Conservation (phyloP, 129 eudicot genomes). For the Flaveria ramosissima region DNA sequence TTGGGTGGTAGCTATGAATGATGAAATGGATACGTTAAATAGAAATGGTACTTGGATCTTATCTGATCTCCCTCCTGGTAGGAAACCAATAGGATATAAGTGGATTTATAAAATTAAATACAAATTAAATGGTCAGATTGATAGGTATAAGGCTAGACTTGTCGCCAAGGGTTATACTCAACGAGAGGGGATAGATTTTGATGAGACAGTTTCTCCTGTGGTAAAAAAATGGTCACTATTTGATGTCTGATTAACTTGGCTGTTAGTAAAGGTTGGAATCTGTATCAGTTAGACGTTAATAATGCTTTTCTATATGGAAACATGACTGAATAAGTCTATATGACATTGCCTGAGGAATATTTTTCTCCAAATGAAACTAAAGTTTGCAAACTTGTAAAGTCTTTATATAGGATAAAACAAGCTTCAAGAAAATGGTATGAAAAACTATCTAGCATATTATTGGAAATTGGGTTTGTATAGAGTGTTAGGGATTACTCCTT, state of each 20-base stretch:
- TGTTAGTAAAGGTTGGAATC: neutral
- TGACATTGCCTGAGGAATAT: too few species aligned
- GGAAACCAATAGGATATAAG: neutral
- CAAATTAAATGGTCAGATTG: neutral
- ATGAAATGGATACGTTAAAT: neutral
- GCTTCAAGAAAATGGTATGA: too few species aligned
- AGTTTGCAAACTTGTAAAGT: too few species aligned
- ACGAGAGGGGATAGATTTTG: neutral
- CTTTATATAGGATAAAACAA: too few species aligned
- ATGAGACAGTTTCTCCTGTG: neutral
- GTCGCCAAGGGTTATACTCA: neutral
- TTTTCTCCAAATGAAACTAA: too few species aligned
- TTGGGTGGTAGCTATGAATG: neutral
- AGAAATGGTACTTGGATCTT: neutral
- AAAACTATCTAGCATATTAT: too few species aligned
- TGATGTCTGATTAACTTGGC: neutral
- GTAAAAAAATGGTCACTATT: neutral
- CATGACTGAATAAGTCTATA: too few species aligned
- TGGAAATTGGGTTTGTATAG: too few species aligned
- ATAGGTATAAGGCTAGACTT: neutral
- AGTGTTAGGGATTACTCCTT: too few species aligned
- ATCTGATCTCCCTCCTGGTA: too few species aligned
- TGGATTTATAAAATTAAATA: neutral
- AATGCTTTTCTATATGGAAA: too few species aligned
- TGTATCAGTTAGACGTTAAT: too few species aligned